Evolutionary conservation across 2,329 filamentous ascomycete species (phyloP).

Genomic region (Nemania diffusa): DNA sequence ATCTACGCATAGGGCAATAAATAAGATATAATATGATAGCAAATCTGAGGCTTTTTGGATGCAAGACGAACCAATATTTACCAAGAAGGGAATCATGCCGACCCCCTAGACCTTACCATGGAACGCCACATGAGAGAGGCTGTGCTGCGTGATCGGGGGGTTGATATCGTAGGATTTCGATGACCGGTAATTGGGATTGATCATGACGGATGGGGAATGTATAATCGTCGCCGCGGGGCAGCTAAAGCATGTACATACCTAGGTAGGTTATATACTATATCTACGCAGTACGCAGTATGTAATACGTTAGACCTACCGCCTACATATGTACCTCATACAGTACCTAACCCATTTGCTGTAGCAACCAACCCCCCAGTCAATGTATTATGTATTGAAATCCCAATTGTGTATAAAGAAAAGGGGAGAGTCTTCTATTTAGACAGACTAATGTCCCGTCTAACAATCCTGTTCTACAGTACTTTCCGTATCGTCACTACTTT

Average conservation of each 20-base stretch:
- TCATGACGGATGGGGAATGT: slow-evolving; percentile 15
- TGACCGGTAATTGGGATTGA: slow-evolving; percentile 24
- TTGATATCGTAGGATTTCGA: slow-evolving; percentile 13
- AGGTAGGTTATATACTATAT: too few relatives aligned
- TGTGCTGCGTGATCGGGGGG: slow-evolving; percentile 1
- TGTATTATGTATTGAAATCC: slow-evolving; percentile 7
- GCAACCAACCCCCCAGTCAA: slow-evolving; percentile 13
- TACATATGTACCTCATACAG: background rate
- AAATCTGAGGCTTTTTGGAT: slow-evolving; percentile 26
- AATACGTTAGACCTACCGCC: too few relatives aligned
- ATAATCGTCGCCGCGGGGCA: slow-evolving; percentile 19
- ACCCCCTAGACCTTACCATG: slow-evolving; percentile 1
- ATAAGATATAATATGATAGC: slow-evolving; percentile 1
- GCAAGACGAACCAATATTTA: slow-evolving; percentile 22
- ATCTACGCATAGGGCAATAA: background rate
- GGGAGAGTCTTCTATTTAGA: background rate
- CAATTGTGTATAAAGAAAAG: background rate
- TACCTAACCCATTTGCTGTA: slow-evolving; percentile 16
- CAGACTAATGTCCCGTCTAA: background rate
- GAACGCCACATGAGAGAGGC: slow-evolving; percentile 24
- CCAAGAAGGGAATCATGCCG: slow-evolving; percentile 22
- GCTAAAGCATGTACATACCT: slow-evolving; percentile 6
- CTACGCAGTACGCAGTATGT: too few relatives aligned
- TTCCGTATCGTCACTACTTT: background rate
- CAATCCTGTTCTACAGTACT: background rate